These are phyloP conservation scores for Sordariomycetes sp. DNA, from an alignment of 2,329 filamentous ascomycete species.

Conservation along the genomic window DNA sequence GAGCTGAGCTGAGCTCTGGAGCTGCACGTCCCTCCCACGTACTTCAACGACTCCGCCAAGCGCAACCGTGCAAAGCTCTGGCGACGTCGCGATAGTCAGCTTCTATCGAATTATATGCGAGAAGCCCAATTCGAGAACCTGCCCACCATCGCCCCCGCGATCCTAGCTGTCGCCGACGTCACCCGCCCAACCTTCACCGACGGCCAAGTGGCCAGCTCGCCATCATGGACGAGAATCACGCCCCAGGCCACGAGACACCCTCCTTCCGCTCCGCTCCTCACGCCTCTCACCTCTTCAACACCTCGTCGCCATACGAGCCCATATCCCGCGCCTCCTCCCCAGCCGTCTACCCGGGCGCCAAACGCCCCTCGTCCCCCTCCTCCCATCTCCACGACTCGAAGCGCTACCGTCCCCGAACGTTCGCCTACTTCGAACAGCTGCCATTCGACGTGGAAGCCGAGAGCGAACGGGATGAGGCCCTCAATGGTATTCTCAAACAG, in stretches of 20 bases:
- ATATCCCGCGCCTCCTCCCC: slow-evolving; percentile 83
- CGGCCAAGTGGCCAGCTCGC: no score
- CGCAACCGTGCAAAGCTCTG: no score
- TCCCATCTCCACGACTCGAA: slow-evolving; percentile 44
- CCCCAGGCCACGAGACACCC: slow-evolving; percentile 20
- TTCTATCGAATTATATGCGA: no score
- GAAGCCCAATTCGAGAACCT: no score
- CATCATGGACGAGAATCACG: slow-evolving; percentile 29
- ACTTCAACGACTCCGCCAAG: no score
- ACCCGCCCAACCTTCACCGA: background rate
- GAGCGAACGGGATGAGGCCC: slow-evolving; percentile 63
- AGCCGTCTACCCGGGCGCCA: slow-evolving; percentile 35
- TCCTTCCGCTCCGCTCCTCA: slow-evolving; percentile 20
- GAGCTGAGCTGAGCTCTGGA: no score
- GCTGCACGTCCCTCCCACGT: no score
- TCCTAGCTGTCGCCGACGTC: no score
- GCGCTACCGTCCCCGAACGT: slow-evolving; percentile 78
- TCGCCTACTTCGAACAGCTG: slow-evolving; percentile 83
- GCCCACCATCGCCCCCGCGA: no score
- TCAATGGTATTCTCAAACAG: slow-evolving; percentile 84
- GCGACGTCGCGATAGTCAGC: no score
- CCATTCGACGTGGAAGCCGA: slow-evolving; percentile 85
- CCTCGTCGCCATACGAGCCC: slow-evolving; percentile 47
- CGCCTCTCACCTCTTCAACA: slow-evolving; percentile 20
- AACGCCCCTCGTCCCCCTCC: slow-evolving; percentile 32